phyloP scores from a whole-genome alignment of 768 basidiomycete genomes.

The Tricholoma sp. region DNA sequence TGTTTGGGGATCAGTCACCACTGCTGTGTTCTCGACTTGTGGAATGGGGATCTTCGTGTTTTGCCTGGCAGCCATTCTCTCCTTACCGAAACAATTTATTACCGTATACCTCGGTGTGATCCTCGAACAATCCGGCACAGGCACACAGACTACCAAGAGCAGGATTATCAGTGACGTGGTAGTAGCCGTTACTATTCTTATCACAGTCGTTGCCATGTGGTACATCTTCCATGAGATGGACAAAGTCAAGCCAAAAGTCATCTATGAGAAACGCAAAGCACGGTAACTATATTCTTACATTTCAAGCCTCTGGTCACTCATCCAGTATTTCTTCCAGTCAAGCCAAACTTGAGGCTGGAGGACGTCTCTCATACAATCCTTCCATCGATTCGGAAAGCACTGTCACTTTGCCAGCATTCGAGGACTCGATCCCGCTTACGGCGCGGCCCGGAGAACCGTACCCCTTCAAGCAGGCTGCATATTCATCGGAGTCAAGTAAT shows the following conservation, averaged over 20 bases:
- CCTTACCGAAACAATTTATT: slow-evolving; percentile 87
- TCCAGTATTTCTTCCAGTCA: slow-evolving; percentile 34
- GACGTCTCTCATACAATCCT: slow-evolving; percentile 9
- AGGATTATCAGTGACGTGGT: slow-evolving; percentile 68
- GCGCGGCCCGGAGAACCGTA: slow-evolving; percentile 24
- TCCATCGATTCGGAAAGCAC: slow-evolving; percentile 17
- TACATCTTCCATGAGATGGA: slow-evolving; percentile 75
- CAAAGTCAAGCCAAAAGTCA: slow-evolving; percentile 58
- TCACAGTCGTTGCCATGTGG: slow-evolving; percentile 80
- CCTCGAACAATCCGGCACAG: slow-evolving; percentile 46
- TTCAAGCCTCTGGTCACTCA: not conserved
- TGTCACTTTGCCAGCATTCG: slow-evolving; percentile 20
- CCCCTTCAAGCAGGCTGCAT: slow-evolving; percentile 20
- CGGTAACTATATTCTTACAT: slow-evolving; percentile 34
- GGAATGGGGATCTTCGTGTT: slow-evolving; percentile 83
- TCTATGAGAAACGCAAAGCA: slow-evolving; percentile 67
- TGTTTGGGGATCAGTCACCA: slow-evolving; percentile 54
- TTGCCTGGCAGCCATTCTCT: slow-evolving; percentile 72
- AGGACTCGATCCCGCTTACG: slow-evolving; percentile 38
- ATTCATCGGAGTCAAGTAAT: slow-evolving; percentile 31
- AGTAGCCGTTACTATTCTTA: slow-evolving; percentile 58
- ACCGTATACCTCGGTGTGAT: slow-evolving; percentile 89
- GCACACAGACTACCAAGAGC: slow-evolving; percentile 39
- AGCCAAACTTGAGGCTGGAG: slow-evolving; percentile 39
- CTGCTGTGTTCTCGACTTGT: slow-evolving; percentile 83